Evolutionary conservation across 2,329 filamentous ascomycete species (phyloP).

Genomic region (Coleophoma crateriformis): DNA sequence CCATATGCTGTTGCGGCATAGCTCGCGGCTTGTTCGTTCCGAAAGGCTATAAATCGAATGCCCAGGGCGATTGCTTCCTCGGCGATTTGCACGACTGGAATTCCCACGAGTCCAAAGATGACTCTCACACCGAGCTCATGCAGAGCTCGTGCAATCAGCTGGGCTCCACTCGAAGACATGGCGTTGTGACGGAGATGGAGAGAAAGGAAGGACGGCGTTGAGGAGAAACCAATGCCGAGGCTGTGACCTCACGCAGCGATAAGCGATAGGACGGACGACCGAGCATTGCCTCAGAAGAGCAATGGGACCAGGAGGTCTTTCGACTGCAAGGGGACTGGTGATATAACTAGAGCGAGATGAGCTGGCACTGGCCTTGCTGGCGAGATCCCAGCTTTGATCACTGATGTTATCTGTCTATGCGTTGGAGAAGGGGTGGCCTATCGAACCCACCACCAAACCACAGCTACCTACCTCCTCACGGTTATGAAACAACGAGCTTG

Average conservation of each 20-base stretch:
- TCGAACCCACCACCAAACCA: background rate
- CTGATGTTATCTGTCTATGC: background rate
- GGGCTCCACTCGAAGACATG: constrained; percentile 10
- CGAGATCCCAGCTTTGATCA: background rate
- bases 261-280: background rate
- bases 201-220: constrained; percentile 45
- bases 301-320: no score
- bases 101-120: constrained; percentile 12
- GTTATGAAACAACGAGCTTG: background rate
- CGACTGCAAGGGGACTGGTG: background rate
- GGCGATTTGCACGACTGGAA: constrained; percentile 48
- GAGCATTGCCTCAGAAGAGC: no score
- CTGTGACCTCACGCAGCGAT: background rate
- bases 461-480: background rate
- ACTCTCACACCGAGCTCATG: constrained; percentile 12
- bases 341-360: background rate
- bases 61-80: constrained; percentile 50
- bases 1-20: constrained; percentile 55
- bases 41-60: constrained; percentile 51
- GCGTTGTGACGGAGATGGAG: constrained; percentile 47
- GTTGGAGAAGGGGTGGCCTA: background rate
- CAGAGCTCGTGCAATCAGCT: constrained; percentile 9
- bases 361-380: background rate
- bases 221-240: constrained; percentile 3
- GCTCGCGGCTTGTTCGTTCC: constrained; percentile 52